Conservation (phyloP, 75 land plant species). For the Pinus taeda region DNA sequence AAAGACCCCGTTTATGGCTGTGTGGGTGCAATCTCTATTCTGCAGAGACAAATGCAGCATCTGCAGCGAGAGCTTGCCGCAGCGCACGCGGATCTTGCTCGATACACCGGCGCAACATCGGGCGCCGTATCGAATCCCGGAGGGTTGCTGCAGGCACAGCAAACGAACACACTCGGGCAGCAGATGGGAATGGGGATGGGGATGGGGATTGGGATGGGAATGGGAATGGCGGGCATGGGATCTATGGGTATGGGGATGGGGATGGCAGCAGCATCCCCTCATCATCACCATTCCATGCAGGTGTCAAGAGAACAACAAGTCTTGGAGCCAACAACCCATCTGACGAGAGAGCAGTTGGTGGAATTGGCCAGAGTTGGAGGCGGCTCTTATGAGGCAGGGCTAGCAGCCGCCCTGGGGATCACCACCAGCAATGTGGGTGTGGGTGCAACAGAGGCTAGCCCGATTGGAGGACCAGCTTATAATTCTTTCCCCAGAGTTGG, state of each 20-base stretch:
- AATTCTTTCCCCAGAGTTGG: not conserved
- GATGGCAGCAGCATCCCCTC: not conserved
- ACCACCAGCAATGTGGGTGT: not conserved
- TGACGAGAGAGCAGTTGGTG: conserved; percentile 33
- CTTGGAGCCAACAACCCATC: conserved; percentile 7
- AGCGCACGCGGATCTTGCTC: conserved; percentile 50
- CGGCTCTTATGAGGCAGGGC: conserved; percentile 31
- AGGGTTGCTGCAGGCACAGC: not conserved
- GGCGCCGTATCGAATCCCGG: conserved; percentile 17
- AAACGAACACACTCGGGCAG: not conserved
- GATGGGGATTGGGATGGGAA: not conserved
- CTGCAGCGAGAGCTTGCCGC: conserved; percentile 63
- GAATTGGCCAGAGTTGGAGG: conserved; percentile 37
- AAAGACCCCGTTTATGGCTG: conserved; percentile 66
- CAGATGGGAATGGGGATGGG: conserved; percentile 7
- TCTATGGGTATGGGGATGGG: not conserved
- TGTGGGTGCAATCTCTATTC: conserved; percentile 56
- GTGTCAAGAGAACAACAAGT: not conserved
- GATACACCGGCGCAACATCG: conserved; percentile 17
- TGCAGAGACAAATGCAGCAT: conserved; percentile 45
- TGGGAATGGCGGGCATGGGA: not conserved
- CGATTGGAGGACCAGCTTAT: not conserved
- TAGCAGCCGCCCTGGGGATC: conserved; percentile 36
- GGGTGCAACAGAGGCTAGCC: not conserved
- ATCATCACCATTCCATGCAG: not conserved